Conservation (phyloP, 257 asterid species). For the Osmanthus fragrans region DNA sequence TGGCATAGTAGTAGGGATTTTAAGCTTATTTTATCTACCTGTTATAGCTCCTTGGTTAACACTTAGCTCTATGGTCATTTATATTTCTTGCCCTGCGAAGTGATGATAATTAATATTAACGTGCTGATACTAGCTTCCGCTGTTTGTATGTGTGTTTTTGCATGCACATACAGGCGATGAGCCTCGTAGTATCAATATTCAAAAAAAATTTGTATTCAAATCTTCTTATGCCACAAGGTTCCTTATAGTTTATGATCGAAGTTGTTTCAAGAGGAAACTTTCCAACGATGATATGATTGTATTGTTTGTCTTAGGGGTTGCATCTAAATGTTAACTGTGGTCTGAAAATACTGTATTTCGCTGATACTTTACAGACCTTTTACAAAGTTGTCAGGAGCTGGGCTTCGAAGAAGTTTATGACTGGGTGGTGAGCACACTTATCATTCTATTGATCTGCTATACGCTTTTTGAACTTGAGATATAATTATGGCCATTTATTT, state of each 20-base stretch:
- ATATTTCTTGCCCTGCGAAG: not conserved
- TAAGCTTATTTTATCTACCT: not conserved
- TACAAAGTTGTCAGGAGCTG: constrained; percentile 94
- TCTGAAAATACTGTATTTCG: constrained; percentile 11
- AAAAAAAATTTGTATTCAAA: not conserved
- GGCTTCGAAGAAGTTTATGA: constrained; percentile 97
- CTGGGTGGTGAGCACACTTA: constrained; percentile 73
- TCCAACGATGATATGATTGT: not conserved
- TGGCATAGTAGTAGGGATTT: not conserved
- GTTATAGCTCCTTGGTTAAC: not conserved
- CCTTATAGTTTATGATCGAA: not conserved
- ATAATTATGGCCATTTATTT: not conserved
- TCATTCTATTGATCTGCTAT: constrained; percentile 13
- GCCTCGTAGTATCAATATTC: not conserved
- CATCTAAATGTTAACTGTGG: not conserved
- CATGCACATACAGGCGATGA: not conserved
- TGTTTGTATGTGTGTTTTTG: not conserved
- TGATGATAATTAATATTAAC: constrained; percentile 1
- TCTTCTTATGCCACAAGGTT: not conserved
- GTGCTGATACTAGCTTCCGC: not conserved
- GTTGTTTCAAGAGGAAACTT: not conserved
- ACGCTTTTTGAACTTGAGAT: not conserved
- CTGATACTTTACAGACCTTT: constrained; percentile 64
- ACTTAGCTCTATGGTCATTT: not conserved
- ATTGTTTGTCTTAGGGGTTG: not conserved